Evolutionary conservation across 2,329 filamentous ascomycete genomes (phyloP).

Genomic region (Venturia effusa): DNA sequence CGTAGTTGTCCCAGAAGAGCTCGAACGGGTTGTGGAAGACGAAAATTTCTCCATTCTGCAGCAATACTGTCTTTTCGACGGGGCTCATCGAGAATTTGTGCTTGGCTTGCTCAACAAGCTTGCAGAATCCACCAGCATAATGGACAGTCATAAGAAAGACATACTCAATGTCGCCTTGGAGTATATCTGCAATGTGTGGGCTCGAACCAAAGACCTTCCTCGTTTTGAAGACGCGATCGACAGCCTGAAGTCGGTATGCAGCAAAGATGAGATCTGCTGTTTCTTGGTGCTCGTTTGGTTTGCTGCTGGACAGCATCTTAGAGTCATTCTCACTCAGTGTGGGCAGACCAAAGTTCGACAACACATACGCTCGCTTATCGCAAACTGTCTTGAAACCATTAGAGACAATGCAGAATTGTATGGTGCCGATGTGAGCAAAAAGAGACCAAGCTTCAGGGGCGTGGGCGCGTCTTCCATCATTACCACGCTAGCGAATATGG

Average conservation of each 20-base stretch:
- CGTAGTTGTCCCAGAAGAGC: neutral
- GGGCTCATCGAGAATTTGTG: neutral
- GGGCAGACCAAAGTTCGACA: constrained; percentile 9
- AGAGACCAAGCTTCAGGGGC: neutral
- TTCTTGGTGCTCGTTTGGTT: constrained; percentile 1
- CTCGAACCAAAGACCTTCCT: constrained; percentile 9
- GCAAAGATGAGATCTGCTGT: neutral
- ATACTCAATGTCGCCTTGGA: neutral
- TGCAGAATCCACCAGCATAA: neutral
- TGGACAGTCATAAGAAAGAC: neutral
- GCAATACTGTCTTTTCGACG: constrained; percentile 7
- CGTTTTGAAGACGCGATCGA: constrained; percentile 2
- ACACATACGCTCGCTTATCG: constrained; percentile 1
- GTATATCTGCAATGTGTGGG: constrained; percentile 4
- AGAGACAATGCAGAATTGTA: neutral
- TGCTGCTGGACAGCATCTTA: neutral
- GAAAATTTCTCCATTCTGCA: constrained; percentile 6
- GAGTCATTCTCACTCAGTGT: constrained; percentile 4
- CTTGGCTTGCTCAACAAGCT: constrained; percentile 1
- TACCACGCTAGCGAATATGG: constrained; percentile 1
- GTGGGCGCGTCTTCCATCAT: neutral
- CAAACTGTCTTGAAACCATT: neutral
- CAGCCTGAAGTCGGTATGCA: neutral
- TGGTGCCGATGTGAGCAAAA: constrained; percentile 8
- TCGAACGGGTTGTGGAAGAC: neutral